A percentile compares a stretch with the other conserved stretches of the same genome.
These are phyloP conservation scores for Arthrobotrys sinensis DNA, from an alignment of 2,329 filamentous ascomycete genomes.

Conservation along the genomic window DNA sequence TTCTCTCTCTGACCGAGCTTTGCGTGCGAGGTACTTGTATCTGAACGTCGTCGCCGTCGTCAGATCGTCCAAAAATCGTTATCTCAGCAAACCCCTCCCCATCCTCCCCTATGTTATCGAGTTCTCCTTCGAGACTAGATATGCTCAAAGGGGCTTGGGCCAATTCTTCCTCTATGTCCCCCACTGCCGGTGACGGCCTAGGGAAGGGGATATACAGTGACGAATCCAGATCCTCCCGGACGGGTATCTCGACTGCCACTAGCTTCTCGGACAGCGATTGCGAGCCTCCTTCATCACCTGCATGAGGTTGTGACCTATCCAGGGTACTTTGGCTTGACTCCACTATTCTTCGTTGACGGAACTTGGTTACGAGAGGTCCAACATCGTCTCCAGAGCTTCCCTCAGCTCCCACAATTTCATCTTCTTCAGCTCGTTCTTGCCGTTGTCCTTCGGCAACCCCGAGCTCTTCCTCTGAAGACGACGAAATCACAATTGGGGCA, in stretches of 20 bases:
- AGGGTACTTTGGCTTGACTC: constrained; percentile 43
- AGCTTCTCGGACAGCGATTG: background rate
- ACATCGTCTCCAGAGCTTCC: constrained; percentile 1
- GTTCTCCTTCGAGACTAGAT: constrained; percentile 5
- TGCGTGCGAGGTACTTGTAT: constrained; percentile 50
- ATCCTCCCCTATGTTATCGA: background rate
- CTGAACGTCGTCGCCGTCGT: constrained; percentile 7
- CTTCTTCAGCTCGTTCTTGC: background rate
- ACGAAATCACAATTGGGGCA: constrained; percentile 37
- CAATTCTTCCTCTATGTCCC: background rate
- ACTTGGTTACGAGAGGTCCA: background rate
- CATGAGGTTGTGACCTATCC: background rate
- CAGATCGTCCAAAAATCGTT: constrained; percentile 12
- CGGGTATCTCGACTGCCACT: constrained; percentile 30
- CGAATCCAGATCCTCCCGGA: background rate
- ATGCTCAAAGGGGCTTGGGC: background rate
- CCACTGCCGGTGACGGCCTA: background rate
- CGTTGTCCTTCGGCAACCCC: background rate
- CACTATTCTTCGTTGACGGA: constrained; percentile 31
- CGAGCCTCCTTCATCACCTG: background rate
- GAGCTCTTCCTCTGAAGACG: constrained; percentile 29
- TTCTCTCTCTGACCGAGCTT: constrained; percentile 9
- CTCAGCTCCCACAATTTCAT: background rate
- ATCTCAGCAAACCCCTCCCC: background rate
- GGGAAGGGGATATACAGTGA: constrained; percentile 29